Conservation (phyloP, 805 yeast species). For the Barnettozyma salicaria region DNA sequence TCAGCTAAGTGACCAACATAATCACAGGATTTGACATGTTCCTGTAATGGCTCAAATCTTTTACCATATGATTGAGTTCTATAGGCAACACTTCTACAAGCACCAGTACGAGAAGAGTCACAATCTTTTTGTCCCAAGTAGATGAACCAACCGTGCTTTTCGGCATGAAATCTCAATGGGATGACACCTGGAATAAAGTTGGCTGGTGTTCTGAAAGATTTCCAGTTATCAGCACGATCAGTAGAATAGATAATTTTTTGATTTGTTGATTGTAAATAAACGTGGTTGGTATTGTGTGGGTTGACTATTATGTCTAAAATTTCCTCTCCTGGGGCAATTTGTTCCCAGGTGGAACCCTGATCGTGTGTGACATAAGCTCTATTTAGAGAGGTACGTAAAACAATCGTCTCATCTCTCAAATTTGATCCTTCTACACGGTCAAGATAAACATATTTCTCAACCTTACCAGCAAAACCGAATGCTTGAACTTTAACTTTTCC, state of each 20-base stretch:
- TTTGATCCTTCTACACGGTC: conserved; percentile 36
- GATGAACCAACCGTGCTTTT: conserved; percentile 51
- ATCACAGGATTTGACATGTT: conserved; percentile 54
- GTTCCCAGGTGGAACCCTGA: conserved; percentile 29
- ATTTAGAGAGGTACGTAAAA: conserved; percentile 50
- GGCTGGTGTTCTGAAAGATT: conserved; percentile 39
- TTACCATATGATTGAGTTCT: conserved; percentile 64
- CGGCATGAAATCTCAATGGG: conserved; percentile 58
- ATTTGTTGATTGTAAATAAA: conserved; percentile 20
- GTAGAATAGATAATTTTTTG: conserved; percentile 46
- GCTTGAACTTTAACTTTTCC: conserved; percentile 31
- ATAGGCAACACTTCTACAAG: conserved; percentile 55
- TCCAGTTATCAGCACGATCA: conserved; percentile 54
- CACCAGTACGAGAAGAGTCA: conserved; percentile 22
- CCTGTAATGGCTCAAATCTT: conserved; percentile 48
- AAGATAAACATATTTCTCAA: conserved; percentile 54
- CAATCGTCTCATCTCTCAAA: conserved; percentile 54
- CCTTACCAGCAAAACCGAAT: conserved; percentile 44
- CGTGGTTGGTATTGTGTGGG: conserved; percentile 49
- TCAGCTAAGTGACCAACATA: conserved; percentile 55
- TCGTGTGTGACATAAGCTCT: conserved; percentile 62
- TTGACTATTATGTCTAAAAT: conserved; percentile 57
- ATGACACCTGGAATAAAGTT: conserved; percentile 49
- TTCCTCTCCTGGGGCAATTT: conserved; percentile 30
- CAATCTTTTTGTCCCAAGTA: conserved; percentile 64